Evolutionary conservation across 192 early-diverging fungal genomes (phyloP).

Genomic region (Geranomyces michiganensis): DNA sequence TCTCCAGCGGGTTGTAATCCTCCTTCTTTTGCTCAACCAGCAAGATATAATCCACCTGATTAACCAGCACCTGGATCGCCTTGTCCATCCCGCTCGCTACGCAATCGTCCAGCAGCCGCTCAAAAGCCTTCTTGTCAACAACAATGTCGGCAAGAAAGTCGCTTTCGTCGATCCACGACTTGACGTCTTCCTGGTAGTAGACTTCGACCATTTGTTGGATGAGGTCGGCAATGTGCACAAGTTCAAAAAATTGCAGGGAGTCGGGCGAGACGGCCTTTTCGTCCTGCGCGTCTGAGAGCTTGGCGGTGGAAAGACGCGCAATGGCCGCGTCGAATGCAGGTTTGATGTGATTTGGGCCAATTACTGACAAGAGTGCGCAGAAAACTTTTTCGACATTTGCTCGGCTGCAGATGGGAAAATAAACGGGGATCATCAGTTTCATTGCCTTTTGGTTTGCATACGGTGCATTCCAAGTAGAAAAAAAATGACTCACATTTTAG

Average conservation of each 20-base stretch:
- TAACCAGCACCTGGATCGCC: conserved; percentile 81
- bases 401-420: conserved; percentile 49
- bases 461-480: neutral
- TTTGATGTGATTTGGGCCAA: conserved; percentile 76
- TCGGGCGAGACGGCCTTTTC: conserved; percentile 55
- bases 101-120: conserved; percentile 82
- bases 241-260: conserved; percentile 86
- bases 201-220: conserved; percentile 93
- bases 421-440: neutral
- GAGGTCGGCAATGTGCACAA: conserved; percentile 92
- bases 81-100: conserved; percentile 93
- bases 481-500: conserved; percentile 45
- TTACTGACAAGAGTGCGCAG: conserved; percentile 65
- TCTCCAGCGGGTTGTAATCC: conserved; percentile 77
- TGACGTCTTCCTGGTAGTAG: conserved; percentile 88
- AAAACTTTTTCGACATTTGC: conserved; percentile 80
- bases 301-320: conserved; percentile 39
- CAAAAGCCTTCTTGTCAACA: conserved; percentile 90
- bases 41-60: conserved; percentile 83
- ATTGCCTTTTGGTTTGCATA: no score
- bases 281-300: conserved; percentile 40
- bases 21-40: conserved; percentile 64
- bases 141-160: conserved; percentile 92
- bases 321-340: conserved; percentile 67
- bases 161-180: conserved; percentile 76